Conservation (phyloP, 2,329 filamentous ascomycete genomes). For the Incumbomyces lentus region DNA sequence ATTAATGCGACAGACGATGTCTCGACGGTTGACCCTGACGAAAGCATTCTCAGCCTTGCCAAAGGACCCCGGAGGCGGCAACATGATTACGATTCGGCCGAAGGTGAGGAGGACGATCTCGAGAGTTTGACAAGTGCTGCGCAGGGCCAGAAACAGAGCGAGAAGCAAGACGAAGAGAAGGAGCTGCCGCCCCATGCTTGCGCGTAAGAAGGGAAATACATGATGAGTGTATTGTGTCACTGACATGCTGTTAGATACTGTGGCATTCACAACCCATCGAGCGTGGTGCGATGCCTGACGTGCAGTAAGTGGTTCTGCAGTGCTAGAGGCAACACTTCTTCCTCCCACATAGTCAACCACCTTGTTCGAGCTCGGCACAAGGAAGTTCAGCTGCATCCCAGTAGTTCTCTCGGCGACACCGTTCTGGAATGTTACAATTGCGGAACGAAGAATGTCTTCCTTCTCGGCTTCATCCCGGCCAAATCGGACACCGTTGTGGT, state of each 20-base stretch:
- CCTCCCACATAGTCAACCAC: constrained; percentile 97
- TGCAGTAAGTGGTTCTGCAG: constrained; percentile 99
- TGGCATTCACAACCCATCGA: constrained; percentile 89
- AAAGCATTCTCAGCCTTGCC: constrained; percentile 63
- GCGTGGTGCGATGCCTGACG: constrained; percentile 88
- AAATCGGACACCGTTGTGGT: constrained; percentile 98
- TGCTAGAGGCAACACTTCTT: constrained; percentile 88
- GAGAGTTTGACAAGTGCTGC: constrained; percentile 71
- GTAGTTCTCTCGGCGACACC: constrained; percentile 86
- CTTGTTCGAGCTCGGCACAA: constrained; percentile 95
- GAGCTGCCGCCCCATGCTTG: constrained; percentile 90
- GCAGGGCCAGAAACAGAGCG: constrained; percentile 46
- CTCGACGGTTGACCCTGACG: constrained; percentile 63
- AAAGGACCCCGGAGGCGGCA: constrained; percentile 53
- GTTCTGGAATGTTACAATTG: constrained; percentile 98
- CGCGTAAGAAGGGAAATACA: constrained; percentile 56
- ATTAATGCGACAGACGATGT: constrained; percentile 82
- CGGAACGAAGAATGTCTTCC: constrained; percentile 96
- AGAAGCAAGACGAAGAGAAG: constrained; percentile 59
- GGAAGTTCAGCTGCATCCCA: constrained; percentile 92
- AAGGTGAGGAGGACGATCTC: constrained; percentile 69
- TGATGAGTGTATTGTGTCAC: neutral
- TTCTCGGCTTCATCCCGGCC: constrained; percentile 93
- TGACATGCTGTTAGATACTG: constrained; percentile 57
- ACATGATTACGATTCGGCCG: constrained; percentile 77